phyloP scores from a whole-genome alignment of 2,329 filamentous ascomycete genomes.

The Onygenales sp. region DNA sequence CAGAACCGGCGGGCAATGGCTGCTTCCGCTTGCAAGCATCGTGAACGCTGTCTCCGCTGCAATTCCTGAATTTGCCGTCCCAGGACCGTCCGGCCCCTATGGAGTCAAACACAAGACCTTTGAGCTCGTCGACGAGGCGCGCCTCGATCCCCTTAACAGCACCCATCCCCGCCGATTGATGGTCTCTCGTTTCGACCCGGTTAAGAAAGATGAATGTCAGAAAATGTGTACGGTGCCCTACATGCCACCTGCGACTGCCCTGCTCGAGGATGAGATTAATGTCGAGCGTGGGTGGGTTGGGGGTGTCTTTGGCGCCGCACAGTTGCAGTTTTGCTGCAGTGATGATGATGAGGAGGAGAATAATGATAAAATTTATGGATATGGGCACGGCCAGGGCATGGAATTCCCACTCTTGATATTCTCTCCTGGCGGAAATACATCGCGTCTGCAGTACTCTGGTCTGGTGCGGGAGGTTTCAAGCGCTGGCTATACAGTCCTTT shows the following conservation, averaged over 20 bases:
- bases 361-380: background rate
- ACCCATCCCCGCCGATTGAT: constrained; percentile 8
- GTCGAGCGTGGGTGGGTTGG: background rate
- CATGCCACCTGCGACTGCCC: constrained; percentile 4
- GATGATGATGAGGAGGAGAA: background rate
- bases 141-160: constrained; percentile 6
- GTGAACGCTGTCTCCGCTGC: background rate
- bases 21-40: too few species aligned
- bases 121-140: constrained; percentile 6
- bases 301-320: background rate
- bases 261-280: constrained; percentile 4
- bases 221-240: constrained; percentile 4
- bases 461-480: constrained; percentile 7
- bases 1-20: too few species aligned
- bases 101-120: constrained; percentile 2
- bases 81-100: constrained; percentile 4
- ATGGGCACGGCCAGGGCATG: background rate
- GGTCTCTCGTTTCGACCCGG: constrained; percentile 10
- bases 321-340: background rate
- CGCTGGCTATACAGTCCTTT: constrained; percentile 7
- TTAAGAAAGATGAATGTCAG: constrained; percentile 1
- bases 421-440: constrained; percentile 4
- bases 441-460: constrained; percentile 6
- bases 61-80: constrained; percentile 1
- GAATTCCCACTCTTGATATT: constrained; percentile 6